A percentile compares a stretch with the other conserved stretches of the same genome.
Conservation (phyloP, 257 asterid species). For the Verbena officinalis region DNA sequence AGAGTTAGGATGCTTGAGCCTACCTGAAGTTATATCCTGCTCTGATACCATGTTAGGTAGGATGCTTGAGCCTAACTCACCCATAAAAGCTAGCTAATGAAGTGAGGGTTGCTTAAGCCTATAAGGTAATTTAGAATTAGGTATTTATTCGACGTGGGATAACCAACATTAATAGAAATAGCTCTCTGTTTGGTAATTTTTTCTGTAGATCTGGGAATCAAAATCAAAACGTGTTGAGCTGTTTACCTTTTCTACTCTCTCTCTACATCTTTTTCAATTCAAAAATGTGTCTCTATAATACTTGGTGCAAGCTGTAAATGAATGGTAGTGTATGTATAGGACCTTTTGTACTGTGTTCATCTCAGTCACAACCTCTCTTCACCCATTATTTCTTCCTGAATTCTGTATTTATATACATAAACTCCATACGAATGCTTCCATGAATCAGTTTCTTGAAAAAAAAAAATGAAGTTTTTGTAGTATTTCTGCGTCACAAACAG, state of each 20-base stretch:
- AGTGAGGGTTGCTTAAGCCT: too few species aligned
- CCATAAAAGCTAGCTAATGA: too few species aligned
- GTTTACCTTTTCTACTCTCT: conserved; percentile 31
- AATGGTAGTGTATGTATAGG: conserved; percentile 26
- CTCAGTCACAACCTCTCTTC: conserved; percentile 27
- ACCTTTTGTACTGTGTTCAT: conserved; percentile 31
- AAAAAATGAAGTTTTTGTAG: conserved; percentile 24
- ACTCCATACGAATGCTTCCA: conserved; percentile 13
- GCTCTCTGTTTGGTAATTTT: background rate
- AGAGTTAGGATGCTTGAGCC: too few species aligned
- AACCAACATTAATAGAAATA: too few species aligned
- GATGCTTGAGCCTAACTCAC: too few species aligned
- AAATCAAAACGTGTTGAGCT: conserved; percentile 53
- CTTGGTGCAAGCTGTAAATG: conserved; percentile 58
- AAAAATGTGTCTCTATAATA: conserved; percentile 20
- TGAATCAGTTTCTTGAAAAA: conserved; percentile 10
- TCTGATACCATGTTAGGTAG: too few species aligned
- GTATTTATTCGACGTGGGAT: too few species aligned
- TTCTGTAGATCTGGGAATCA: conserved; percentile 25
- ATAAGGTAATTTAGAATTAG: too few species aligned
- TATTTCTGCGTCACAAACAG: conserved; percentile 3
- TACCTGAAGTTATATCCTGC: too few species aligned
- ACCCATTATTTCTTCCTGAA: background rate
- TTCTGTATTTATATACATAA: background rate
- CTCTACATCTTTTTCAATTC: conserved; percentile 26